A percentile compares a stretch with the other conserved stretches of the same genome.
phyloP scores from a whole-genome alignment of 768 basidiomycete species.

The Calocybe gangraenosa region DNA sequence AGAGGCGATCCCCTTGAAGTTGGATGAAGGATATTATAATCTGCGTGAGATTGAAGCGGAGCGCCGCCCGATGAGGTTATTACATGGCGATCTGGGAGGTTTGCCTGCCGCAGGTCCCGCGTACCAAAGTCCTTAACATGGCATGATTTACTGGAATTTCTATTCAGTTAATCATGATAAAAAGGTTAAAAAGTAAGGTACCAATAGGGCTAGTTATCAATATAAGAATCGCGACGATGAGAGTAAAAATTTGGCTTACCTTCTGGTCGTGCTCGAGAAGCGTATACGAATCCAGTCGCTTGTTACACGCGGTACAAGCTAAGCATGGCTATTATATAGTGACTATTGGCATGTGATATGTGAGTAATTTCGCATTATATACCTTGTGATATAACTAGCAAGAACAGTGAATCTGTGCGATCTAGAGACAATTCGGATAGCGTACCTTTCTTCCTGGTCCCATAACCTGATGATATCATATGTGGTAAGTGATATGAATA shows the following conservation, averaged over 20 bases:
- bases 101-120: conserved; percentile 65
- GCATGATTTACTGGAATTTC: conserved; percentile 64
- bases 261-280: conserved; percentile 82
- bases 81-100: conserved; percentile 51
- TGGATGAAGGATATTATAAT: conserved; percentile 16
- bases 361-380: conserved; percentile 1
- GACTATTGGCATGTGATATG: not conserved
- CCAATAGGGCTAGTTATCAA: conserved; percentile 47
- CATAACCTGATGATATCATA: conserved; percentile 49
- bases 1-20: conserved; percentile 25
- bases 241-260: conserved; percentile 35
- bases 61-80: conserved; percentile 18
- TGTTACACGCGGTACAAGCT: conserved; percentile 70
- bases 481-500: conserved; percentile 3
- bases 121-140: conserved; percentile 80
- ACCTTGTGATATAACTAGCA: conserved; percentile 78
- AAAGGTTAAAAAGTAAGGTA: conserved; percentile 17
- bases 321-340: conserved; percentile 62
- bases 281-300: conserved; percentile 71
- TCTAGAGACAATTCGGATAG: conserved; percentile 7
- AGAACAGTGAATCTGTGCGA: conserved; percentile 6
- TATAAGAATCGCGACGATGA: not conserved
- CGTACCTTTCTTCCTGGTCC: conserved; percentile 86
- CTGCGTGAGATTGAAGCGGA: conserved; percentile 18
- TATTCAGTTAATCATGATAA: not conserved